phyloP scores from a whole-genome alignment of 129 eudicot genomes.

The Flaveria linearis region DNA sequence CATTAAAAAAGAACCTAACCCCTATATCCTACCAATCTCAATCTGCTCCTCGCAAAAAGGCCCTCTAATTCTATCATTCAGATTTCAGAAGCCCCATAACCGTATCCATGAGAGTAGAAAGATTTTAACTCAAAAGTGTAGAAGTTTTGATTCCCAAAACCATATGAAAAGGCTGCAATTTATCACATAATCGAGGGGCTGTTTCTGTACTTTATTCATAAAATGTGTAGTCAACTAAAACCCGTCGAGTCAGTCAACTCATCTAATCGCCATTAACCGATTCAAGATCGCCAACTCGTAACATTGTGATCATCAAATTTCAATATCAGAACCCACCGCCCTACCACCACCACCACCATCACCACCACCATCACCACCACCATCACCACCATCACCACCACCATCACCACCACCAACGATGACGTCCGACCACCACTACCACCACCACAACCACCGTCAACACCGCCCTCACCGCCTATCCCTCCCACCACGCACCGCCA shows the following conservation, averaged over 20 bases:
- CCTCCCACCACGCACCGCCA: constrained; percentile 53
- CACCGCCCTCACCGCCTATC: constrained; percentile 77
- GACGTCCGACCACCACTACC: constrained; percentile 40
- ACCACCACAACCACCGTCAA: constrained; percentile 57
- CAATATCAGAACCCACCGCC: not conserved
- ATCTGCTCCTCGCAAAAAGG: no score
- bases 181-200: constrained; percentile 7
- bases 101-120: no score
- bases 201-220: not conserved
- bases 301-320: not conserved
- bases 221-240: constrained; percentile 4
- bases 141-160: not conserved
- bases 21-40: no score
- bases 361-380: no score
- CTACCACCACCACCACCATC: no score
- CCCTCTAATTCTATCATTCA: no score
- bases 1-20: no score
- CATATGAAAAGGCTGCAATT: constrained; percentile 1
- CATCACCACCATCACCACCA: not conserved
- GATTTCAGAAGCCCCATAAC: no score
- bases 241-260: constrained; percentile 30
- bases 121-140: no score
- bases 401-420: constrained; percentile 9
- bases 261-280: not conserved
- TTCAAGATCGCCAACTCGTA: constrained; percentile 9